Base-by-base conservation (phyloP, 2,329 filamentous ascomycete species). In the Cladophialophora immunda region DNA sequence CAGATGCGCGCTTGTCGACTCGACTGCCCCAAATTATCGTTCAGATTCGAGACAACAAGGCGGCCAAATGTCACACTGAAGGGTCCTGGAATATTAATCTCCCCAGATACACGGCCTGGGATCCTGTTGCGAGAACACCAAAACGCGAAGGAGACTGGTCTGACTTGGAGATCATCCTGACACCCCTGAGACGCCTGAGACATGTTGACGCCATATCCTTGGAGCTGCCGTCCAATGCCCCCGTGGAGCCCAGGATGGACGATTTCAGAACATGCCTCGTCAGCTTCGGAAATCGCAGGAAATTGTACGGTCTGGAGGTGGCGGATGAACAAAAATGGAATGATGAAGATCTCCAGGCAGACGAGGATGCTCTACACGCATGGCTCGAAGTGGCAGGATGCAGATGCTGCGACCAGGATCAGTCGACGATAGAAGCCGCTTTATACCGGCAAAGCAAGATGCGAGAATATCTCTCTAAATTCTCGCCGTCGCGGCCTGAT, bases 101-200 rank as follows among this genome's bases (percentile, higher is more conserved):
- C 29, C 54, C 58, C 36, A 22, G 41, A 29, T 58, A n/a, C n/a
- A n/a, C n/a, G n/a, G n/a, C n/a, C 17, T 60, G 63, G 57, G 63
- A 55, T 19, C 45, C 25, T 45, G 47, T 61, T 19, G 3, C n/a
- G 47, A 61, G 25, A 34, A 62, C 34, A 13, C 3, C 32, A 36
- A 5, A 8, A n/a, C n/a, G n/a, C n/a, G n/a, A n/a, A n/a, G n/a
- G 17, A 45, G 11, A 4, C 52, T 54, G 30, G 2, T 62, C 58
- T 32, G 64, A 62, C 30, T 29, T 66, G 25, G 29, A 63, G 45
- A 30, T 45, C 7, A 66, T 66, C 17, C 34, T 66, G 41, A 66
- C 52, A 55, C 58, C 64, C n/a, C 45, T 66, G n/a, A 5, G 13
- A 41, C 64, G 64, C 52, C 2, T 66, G 15, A 36, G 64, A 62